Conservation (phyloP, 345 rosid genomes). For the Euphorbia lathyris region DNA sequence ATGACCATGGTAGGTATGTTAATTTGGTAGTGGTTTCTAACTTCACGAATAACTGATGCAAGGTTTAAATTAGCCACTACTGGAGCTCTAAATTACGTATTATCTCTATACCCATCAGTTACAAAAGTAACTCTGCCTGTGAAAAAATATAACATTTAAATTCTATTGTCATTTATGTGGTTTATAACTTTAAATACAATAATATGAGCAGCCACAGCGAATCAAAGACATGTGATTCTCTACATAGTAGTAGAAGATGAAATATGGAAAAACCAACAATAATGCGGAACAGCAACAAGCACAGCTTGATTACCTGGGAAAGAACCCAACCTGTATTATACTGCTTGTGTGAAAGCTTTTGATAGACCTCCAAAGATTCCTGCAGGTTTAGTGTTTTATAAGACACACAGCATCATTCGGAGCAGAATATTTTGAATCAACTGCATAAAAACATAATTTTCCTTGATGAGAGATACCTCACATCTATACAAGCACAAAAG, state of each 20-base stretch:
- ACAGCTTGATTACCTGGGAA: slow-evolving; percentile 59
- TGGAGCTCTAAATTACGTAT: not conserved
- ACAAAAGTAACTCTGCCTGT: not conserved
- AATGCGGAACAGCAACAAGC: not conserved
- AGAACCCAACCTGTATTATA: slow-evolving; percentile 96
- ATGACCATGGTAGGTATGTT: not conserved
- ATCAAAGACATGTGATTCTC: not conserved
- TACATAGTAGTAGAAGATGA: not conserved
- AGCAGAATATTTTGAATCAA: not conserved
- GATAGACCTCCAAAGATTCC: slow-evolving; percentile 78
- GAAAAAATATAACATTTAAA: not conserved
- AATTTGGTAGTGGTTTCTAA: not conserved
- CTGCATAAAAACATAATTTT: slow-evolving; percentile 11
- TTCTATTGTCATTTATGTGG: too few relatives aligned
- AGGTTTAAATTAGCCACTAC: not conserved
- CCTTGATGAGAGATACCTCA: slow-evolving; percentile 46
- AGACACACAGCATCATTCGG: not conserved
- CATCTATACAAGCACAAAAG: slow-evolving; percentile 77
- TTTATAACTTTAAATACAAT: too few relatives aligned
- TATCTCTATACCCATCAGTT: not conserved
- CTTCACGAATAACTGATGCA: not conserved
- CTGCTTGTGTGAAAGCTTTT: slow-evolving; percentile 76
- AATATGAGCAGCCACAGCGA: too few relatives aligned
- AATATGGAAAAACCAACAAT: not conserved
- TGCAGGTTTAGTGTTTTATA: slow-evolving; percentile 24